A percentile compares a stretch with the other conserved stretches of the same genome.
Conservation (phyloP, 176 grass and related monocot genomes). For the barley (Hordeum vulgare) region DNA sequence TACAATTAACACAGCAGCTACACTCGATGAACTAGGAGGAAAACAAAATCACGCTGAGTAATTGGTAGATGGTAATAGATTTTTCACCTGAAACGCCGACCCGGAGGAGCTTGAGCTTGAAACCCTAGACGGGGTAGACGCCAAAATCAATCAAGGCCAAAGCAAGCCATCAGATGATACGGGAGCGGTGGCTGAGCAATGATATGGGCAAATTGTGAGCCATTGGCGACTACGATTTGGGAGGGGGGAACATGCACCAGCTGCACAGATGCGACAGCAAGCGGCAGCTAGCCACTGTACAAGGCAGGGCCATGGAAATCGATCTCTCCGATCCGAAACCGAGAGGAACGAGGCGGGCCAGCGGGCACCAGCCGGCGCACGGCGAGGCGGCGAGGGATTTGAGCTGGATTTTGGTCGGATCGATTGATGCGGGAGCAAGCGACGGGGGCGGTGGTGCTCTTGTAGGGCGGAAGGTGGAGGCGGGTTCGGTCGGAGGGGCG, state of each 20-base stretch:
- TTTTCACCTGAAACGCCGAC: constrained; percentile 34
- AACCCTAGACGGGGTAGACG: constrained; percentile 26
- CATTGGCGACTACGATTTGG: neutral
- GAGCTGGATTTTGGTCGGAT: constrained; percentile 20
- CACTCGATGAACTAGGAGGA: neutral
- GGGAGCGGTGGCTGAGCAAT: neutral
- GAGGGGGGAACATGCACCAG: neutral
- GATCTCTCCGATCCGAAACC: neutral
- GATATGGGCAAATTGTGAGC: neutral
- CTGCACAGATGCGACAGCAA: neutral
- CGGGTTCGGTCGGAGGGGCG: neutral
- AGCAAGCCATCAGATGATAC: neutral
- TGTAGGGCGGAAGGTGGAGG: neutral
- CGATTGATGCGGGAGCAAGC: neutral
- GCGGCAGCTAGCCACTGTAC: neutral
- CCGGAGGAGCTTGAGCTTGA: neutral
- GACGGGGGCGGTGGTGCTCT: constrained; percentile 1
- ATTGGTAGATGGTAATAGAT: neutral
- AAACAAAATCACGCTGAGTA: neutral
- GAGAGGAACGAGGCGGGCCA: neutral
- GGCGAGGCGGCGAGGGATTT: neutral
- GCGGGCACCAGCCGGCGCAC: neutral
- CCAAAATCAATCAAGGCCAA: neutral
- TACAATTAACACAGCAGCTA: neutral
- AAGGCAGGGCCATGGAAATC: neutral